Evolutionary conservation across 2,329 filamentous ascomycete genomes (phyloP), one percentile per base, ranked within the genome.

Genomic region (Botrytis aclada): DNA sequence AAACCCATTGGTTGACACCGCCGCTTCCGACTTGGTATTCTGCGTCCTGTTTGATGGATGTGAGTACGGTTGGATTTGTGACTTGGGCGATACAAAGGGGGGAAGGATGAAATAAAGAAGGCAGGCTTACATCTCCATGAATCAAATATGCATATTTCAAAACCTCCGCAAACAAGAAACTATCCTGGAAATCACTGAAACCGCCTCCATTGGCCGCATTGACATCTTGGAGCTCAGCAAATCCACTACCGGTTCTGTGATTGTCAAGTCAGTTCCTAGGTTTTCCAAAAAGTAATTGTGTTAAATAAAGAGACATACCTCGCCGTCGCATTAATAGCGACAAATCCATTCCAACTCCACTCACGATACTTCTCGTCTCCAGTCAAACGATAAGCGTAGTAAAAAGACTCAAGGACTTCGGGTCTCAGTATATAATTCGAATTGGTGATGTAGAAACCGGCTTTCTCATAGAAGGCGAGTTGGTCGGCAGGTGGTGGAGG

Each of bases 121-220:
- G 8, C 54, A 45, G n/a, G 77, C 79, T 77, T 74, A 80, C 80
- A 70, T 77, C 77, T 12, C 76, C 75, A 58, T 80, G 78, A 45
- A 93, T 92, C 77, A 97, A 81, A 83, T 93, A 97, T 72, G 87
- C 84, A 81, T 97, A 97, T 85, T 97, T 97, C 81, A 97, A 81
- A 75, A 94, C 92, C 84, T 97, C 94, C 0, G 94, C 93, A 81
- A 97, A 94, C 84, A 92, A 90, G 83, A 96, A 97, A 78, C 92
- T 95, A 83, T 97, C 93, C 85, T 95, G 92, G 80, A 91, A 90
- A 81, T 97, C 88, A 60, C 82, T 81, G 74, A 87, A 89, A 0
- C 83, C 82, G 1, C 92, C 92, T 16, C 92, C 93, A 43, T 84
- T 85, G 5, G 79, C 77, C 39, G 82, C 83, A 77, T 92, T 93